Evolutionary conservation across 2,329 filamentous ascomycete genomes (phyloP), one percentile per base, ranked within the genome.

Genomic region (Anthostomella pinea): DNA sequence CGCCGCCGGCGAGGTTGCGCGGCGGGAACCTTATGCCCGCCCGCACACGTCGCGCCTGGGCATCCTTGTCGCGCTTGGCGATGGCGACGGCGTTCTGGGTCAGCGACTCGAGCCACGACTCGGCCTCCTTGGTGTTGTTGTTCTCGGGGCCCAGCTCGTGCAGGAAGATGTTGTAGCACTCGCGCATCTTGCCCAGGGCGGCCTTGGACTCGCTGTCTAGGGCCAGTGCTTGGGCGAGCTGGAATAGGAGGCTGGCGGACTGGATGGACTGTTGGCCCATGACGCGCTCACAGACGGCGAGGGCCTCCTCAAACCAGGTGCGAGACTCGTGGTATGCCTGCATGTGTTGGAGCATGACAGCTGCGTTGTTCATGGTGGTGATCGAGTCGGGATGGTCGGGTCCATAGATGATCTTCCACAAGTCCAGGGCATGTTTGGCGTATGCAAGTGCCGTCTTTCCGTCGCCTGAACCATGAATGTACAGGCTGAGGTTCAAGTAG

Each of bases 361-460:
- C 93, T 14, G 88, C 91, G 58, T 98, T 98, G 77, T 97, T 98
- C 66, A 97, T 85, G 11, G 93, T 97, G 7, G 94, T 98, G 66
- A 98, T 96, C 7, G 89, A 95, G 67, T 98, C 93, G 3, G 93
- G 93, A 66, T 98, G 93, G 54, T 88, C 85, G 19, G 84, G 72
- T 20, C 93, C 93, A 60, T 96, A 98, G 54, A 97, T 91, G 54
- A 97, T 79, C 72, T 95, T 96, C 91, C 91, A 97, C 45, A 98
- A 73, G 59, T 93, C 83, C 50, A 98, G 77, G 6, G 93, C 93
- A 62, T 98, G 93, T 61, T 87, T 87, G 48, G 94, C 85, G 60
- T 95, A 96, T 9, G 79, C 75, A 37, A 98, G 72, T n/a, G 91
- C 93, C 41, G 79, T 77, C 65, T 83, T 85, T 58, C 90, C 96